phyloP scores from a whole-genome alignment of 2,329 filamentous ascomycete genomes.

The Colletotrichum euphorbiae region DNA sequence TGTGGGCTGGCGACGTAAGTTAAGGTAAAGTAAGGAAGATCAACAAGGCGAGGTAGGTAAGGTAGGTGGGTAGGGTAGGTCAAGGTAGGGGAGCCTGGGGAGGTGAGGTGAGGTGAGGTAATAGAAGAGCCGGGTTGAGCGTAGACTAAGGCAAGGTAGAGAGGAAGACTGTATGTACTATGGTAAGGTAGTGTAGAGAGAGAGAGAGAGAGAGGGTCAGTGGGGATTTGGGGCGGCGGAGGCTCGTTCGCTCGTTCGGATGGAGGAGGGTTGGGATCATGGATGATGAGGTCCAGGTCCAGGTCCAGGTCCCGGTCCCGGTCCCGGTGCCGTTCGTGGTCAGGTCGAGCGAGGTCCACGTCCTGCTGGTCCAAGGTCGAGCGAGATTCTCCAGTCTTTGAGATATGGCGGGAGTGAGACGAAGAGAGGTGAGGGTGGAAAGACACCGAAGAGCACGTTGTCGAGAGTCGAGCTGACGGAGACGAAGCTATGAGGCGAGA shows the following conservation, averaged over 20 bases:
- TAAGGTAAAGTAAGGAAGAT: constrained; percentile 26
- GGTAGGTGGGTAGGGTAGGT: not conserved
- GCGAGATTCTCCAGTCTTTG: not conserved
- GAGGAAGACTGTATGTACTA: too few relatives aligned
- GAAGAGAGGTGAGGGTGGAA: not conserved
- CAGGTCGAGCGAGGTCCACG: constrained; percentile 16
- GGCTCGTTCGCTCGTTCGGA: constrained; percentile 22
- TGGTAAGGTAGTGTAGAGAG: too few relatives aligned
- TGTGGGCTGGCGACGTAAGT: constrained; percentile 22
- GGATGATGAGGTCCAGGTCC: constrained; percentile 1
- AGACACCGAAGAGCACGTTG: not conserved
- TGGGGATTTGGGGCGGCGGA: constrained; percentile 11
- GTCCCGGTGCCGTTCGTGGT: not conserved
- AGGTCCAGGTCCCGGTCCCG: constrained; percentile 11
- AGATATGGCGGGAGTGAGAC: not conserved
- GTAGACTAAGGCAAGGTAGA: constrained; percentile 3
- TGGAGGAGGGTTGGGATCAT: not conserved
- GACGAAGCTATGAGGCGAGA: too few relatives aligned
- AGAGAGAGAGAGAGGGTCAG: constrained; percentile 11
- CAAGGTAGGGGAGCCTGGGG: not conserved
- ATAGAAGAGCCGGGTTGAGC: constrained; percentile 4
- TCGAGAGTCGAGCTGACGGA: too few relatives aligned
- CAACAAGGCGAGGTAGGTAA: constrained; percentile 16
- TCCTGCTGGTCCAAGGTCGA: constrained; percentile 6
- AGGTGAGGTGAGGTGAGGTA: constrained; percentile 10